Evolutionary conservation across 139 green algal species (phyloP).

Genomic region (Chlorella sp.): DNA sequence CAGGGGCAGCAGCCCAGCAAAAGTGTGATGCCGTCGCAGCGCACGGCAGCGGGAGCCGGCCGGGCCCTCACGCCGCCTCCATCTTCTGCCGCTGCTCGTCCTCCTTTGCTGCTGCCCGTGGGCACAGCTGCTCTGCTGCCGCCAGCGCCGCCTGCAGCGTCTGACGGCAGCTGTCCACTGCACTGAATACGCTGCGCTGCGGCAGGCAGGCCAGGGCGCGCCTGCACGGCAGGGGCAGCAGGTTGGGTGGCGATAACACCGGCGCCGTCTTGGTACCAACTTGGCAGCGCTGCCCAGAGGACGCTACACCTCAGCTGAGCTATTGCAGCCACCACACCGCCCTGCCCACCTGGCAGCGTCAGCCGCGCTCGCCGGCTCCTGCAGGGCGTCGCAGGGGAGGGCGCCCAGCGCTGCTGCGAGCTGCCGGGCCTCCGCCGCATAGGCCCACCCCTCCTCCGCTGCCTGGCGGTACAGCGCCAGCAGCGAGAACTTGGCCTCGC

Average conservation of each 20-base stretch:
- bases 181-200: background rate
- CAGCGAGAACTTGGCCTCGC: slow-evolving; percentile 33
- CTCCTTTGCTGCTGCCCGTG: background rate
- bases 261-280: no score
- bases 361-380: slow-evolving; percentile 7
- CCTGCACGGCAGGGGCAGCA: no score
- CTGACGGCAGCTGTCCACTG: background rate
- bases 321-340: no score
- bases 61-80: no score
- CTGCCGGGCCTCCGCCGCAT: background rate
- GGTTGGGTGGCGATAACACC: no score
- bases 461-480: slow-evolving; percentile 16
- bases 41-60: no score
- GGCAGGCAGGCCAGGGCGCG: slow-evolving; percentile 31
- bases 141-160: slow-evolving; percentile 11
- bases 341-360: background rate
- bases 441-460: background rate
- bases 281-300: no score
- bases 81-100: no score
- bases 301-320: no score
- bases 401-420: background rate
- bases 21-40: no score
- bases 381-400: slow-evolving; percentile 10
- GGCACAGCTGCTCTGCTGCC: slow-evolving; percentile 1
- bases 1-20: no score